Evolutionary conservation across 192 early-diverging fungal species (phyloP).

Genomic region (Phlyctochytrium planicorne): DNA sequence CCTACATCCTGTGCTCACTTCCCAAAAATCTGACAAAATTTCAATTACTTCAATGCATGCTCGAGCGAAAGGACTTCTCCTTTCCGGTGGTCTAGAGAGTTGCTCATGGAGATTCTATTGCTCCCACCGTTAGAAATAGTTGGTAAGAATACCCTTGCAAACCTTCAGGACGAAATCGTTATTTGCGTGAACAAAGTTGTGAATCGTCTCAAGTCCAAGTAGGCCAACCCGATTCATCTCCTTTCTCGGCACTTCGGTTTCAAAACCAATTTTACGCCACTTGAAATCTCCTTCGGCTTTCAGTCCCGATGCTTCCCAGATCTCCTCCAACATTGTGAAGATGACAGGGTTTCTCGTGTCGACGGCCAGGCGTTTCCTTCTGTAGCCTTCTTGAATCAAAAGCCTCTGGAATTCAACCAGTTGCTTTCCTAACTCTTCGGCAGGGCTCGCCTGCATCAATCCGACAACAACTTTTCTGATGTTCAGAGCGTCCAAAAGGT

Average conservation of each 20-base stretch:
- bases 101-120: constrained; percentile 26
- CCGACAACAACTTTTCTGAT: constrained; percentile 47
- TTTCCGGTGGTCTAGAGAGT: constrained; percentile 27
- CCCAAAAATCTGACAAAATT: constrained; percentile 67
- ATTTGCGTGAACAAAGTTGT: constrained; percentile 49
- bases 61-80: constrained; percentile 56
- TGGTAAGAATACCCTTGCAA: neutral
- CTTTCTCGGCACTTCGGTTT: constrained; percentile 58
- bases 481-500: constrained; percentile 52
- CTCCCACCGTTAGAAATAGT: neutral
- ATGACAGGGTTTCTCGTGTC: constrained; percentile 37
- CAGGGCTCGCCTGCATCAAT: constrained; percentile 42
- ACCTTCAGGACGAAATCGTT: constrained; percentile 35
- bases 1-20: constrained; percentile 66
- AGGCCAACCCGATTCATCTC: constrained; percentile 63
- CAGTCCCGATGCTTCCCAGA: constrained; percentile 53
- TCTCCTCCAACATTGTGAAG: constrained; percentile 41
- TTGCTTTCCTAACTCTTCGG: constrained; percentile 62
- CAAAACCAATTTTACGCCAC: constrained; percentile 69
- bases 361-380: constrained; percentile 49
- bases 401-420: constrained; percentile 69
- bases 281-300: constrained; percentile 40
- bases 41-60: constrained; percentile 65
- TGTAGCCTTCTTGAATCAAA: constrained; percentile 53
- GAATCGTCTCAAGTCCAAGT: constrained; percentile 65